Evolutionary conservation across 2,329 filamentous ascomycete species (phyloP).

Genomic region (Cladophialophora chaetospira): DNA sequence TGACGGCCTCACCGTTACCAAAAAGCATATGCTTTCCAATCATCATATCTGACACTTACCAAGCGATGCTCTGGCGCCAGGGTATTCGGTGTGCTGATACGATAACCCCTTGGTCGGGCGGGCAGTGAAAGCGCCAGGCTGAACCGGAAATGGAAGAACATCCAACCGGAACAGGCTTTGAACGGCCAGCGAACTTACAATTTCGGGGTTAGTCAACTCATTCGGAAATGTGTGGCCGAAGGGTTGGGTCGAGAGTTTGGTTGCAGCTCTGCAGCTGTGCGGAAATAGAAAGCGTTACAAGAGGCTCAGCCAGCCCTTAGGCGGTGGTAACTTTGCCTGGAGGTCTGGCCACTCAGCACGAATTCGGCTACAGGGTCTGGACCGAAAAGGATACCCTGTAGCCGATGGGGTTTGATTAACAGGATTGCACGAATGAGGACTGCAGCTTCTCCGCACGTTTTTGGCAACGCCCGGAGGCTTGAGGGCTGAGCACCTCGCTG

Average conservation of each 20-base stretch:
- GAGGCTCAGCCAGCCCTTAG: constrained; percentile 3
- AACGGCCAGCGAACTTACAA: background rate
- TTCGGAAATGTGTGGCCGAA: background rate
- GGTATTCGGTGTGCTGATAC: constrained; percentile 1
- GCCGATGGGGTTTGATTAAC: background rate
- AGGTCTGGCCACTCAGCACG: background rate
- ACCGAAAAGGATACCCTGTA: constrained; percentile 2
- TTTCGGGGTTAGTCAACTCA: background rate
- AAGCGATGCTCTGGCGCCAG: background rate
- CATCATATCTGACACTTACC: background rate
- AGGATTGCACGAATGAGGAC: background rate
- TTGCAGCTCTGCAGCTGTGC: background rate
- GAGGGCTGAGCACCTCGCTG: constrained; percentile 6
- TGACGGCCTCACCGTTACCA: constrained; percentile 3
- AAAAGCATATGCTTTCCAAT: background rate
- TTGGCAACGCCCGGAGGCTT: background rate
- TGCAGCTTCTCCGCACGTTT: background rate
- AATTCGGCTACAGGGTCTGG: background rate
- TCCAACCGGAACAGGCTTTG: background rate
- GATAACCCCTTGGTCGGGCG: background rate
- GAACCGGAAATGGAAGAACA: constrained; percentile 14
- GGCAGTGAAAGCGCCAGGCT: constrained; percentile 9
- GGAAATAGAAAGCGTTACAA: background rate
- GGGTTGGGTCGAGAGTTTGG: background rate
- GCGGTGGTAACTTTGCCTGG: background rate